Evolutionary conservation across 2,329 filamentous ascomycete species (phyloP).

Genomic region (Trichothecium roseum): DNA sequence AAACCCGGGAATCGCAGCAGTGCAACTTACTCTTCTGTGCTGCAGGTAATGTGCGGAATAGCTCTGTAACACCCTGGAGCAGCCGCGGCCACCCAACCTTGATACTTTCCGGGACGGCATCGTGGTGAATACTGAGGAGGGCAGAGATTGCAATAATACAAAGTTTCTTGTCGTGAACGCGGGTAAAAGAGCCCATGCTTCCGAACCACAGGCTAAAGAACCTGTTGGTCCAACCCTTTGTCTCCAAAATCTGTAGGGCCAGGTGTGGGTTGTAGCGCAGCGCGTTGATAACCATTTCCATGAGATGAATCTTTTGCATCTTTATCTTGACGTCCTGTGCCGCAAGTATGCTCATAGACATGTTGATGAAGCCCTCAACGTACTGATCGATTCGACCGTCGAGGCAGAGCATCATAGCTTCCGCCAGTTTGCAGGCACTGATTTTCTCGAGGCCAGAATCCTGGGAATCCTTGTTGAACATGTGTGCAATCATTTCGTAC

Average conservation of each 20-base stretch:
- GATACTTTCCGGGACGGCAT: slow-evolving; percentile 83
- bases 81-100: slow-evolving; percentile 92
- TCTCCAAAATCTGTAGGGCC: slow-evolving; percentile 78
- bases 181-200: slow-evolving; percentile 83
- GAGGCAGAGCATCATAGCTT: slow-evolving; percentile 94
- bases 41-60: slow-evolving; percentile 84
- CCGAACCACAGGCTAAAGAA: slow-evolving; percentile 99
- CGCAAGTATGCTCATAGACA: slow-evolving; percentile 76
- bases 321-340: slow-evolving; percentile 75
- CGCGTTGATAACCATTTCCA: slow-evolving; percentile 98
- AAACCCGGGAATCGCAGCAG: not conserved
- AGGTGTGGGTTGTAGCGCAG: slow-evolving; percentile 94
- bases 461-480: slow-evolving; percentile 87
- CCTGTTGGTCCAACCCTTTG: slow-evolving; percentile 91
- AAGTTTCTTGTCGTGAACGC: slow-evolving; percentile 97
- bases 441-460: slow-evolving; percentile 84
- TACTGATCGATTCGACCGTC: slow-evolving; percentile 81
- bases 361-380: slow-evolving; percentile 76
- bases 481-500: slow-evolving; percentile 87
- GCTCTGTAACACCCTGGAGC: slow-evolving; percentile 73
- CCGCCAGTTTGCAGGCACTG: slow-evolving; percentile 93
- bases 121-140: slow-evolving; percentile 66
- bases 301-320: slow-evolving; percentile 88
- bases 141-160: slow-evolving; percentile 89
- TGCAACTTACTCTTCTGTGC: slow-evolving; percentile 66